Conservation (phyloP, 805 yeast genomes). For the Saccharomycopsis vini region DNA sequence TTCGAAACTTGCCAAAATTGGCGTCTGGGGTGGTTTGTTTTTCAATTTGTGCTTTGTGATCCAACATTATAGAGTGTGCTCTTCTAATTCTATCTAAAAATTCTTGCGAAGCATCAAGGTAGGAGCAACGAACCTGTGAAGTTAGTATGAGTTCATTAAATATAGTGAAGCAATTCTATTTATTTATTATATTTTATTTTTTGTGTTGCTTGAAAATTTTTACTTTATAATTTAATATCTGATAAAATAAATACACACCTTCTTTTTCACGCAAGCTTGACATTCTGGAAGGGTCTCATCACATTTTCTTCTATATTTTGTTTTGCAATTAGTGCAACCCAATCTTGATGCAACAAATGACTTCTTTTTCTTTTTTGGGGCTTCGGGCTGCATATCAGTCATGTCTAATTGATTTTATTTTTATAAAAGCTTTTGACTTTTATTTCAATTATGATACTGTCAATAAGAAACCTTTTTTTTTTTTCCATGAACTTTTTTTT, state of each 20-base stretch:
- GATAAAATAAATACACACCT: constrained; percentile 4
- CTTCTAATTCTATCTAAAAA: constrained; percentile 12
- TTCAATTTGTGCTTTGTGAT: constrained; percentile 4
- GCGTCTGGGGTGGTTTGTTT: constrained; percentile 6
- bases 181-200: too few relatives aligned
- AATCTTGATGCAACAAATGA: constrained; percentile 14
- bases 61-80: constrained; percentile 14
- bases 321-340: constrained; percentile 17
- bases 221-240: too few relatives aligned
- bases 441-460: too few relatives aligned
- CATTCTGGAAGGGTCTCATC: constrained; percentile 15
- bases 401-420: too few relatives aligned
- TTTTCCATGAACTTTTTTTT: too few relatives aligned
- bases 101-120: constrained; percentile 17
- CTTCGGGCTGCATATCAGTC: too few relatives aligned
- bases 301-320: constrained; percentile 13
- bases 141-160: background rate
- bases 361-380: constrained; percentile 2
- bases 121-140: constrained; percentile 10
- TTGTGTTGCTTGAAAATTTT: too few relatives aligned
- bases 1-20: constrained; percentile 13
- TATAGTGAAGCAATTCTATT: background rate
- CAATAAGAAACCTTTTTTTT: too few relatives aligned
- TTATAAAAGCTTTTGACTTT: too few relatives aligned
- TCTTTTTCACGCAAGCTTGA: constrained; percentile 8